Evolutionary conservation across 352 stramenopile species (phyloP).

Genomic region (Lagenidium giganteum): DNA sequence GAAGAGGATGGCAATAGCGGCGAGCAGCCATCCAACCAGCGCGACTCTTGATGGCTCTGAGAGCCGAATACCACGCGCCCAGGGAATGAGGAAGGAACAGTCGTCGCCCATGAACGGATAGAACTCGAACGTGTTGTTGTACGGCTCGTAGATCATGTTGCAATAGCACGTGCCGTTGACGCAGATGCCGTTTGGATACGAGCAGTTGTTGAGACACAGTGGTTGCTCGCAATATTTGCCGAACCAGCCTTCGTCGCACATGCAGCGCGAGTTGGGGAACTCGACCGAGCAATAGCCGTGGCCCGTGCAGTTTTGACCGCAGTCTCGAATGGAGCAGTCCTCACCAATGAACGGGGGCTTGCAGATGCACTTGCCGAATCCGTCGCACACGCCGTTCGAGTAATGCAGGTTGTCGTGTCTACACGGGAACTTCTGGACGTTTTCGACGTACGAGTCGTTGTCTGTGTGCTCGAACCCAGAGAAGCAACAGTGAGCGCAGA

Average conservation of each 20-base stretch:
- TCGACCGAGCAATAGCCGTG: constrained; percentile 96
- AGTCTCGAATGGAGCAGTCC: constrained; percentile 93
- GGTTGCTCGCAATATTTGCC: constrained; percentile 89
- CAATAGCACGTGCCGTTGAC: constrained; percentile 91
- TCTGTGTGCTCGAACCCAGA: constrained; percentile 81
- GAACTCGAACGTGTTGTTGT: constrained; percentile 89
- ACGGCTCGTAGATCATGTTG: constrained; percentile 90
- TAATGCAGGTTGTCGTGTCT: constrained; percentile 77
- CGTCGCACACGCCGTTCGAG: constrained; percentile 94
- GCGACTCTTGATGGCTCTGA: not conserved
- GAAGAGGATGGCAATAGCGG: no score
- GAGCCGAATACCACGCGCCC: constrained; percentile 24
- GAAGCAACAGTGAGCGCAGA: constrained; percentile 94
- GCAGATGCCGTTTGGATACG: constrained; percentile 93
- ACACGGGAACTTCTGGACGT: constrained; percentile 90
- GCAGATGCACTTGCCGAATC: constrained; percentile 95
- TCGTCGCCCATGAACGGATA: constrained; percentile 78
- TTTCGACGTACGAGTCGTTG: constrained; percentile 87
- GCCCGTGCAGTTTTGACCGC: constrained; percentile 84
- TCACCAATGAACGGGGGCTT: constrained; percentile 89
- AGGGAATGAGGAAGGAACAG: constrained; percentile 78
- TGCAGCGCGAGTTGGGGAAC: constrained; percentile 93
- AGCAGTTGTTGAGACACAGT: constrained; percentile 97
- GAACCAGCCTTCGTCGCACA: constrained; percentile 94
- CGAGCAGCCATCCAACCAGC: no score